Evolutionary conservation across 306 rosid species (phyloP).

Genomic region (Sicyos baderoa): DNA sequence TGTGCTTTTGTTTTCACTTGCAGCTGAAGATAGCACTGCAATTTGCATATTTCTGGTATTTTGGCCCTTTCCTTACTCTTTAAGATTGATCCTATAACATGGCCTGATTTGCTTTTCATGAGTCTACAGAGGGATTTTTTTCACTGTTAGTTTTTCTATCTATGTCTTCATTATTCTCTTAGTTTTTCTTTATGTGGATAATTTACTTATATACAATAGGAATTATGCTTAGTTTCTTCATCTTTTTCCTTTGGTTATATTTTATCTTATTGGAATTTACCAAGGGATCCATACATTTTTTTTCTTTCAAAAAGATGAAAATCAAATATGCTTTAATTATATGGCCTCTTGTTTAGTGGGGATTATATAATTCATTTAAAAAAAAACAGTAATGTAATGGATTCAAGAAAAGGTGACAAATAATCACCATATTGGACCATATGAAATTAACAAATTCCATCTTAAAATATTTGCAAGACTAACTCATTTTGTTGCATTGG

Average conservation of each 20-base stretch:
- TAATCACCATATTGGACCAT: not conserved
- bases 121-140: not conserved
- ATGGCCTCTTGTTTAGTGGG: conserved; percentile 13
- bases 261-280: not conserved
- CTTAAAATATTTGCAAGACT: not conserved
- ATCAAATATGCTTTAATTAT: not conserved
- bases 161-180: not conserved
- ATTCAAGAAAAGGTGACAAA: not conserved
- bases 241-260: not conserved
- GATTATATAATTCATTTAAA: too few species aligned
- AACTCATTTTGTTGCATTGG: not conserved
- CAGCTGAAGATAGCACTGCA: conserved; percentile 17
- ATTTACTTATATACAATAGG: not conserved
- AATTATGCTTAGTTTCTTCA: not conserved
- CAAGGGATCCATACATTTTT: too few species aligned
- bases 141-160: not conserved
- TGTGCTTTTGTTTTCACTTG: conserved; percentile 2
- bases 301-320: not conserved
- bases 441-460: not conserved
- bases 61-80: not conserved
- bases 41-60: not conserved
- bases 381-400: not conserved
- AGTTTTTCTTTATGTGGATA: not conserved
- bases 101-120: conserved; percentile 6
- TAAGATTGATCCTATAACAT: not conserved